These are phyloP conservation scores for Yamadazyma songkhlaensis DNA, from an alignment of 1,139 yeast species.

Conservation along the genomic window DNA sequence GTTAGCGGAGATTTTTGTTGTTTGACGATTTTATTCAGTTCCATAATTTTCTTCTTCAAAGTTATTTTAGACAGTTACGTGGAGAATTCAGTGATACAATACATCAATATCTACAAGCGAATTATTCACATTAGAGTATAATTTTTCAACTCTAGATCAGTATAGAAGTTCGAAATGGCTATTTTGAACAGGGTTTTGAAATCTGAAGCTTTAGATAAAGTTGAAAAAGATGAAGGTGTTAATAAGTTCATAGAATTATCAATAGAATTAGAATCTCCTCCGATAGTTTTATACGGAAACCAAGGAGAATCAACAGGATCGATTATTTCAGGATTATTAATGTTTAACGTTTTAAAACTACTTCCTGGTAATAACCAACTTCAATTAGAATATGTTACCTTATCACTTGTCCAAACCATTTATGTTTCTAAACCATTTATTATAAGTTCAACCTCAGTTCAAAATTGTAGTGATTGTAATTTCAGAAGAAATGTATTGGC, in stretches of 20 bases:
- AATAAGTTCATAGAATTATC: conserved; percentile 32
- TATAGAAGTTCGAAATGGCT: too few species aligned
- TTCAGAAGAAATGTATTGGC: conserved; percentile 61
- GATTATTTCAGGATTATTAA: conserved; percentile 70
- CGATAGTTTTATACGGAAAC: conserved; percentile 77
- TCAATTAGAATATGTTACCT: conserved; percentile 53
- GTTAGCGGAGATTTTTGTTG: too few species aligned
- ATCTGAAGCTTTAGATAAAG: too few species aligned
- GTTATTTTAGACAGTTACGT: too few species aligned
- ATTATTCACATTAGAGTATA: too few species aligned
- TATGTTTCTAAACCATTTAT: conserved; percentile 63
- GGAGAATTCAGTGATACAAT: too few species aligned
- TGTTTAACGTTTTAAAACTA: conserved; percentile 19
- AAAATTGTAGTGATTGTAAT: conserved; percentile 58
- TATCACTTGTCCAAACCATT: conserved; percentile 69
- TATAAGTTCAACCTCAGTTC: conserved; percentile 49
- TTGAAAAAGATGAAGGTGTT: neutral
- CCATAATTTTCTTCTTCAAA: too few species aligned
- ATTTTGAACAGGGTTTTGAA: too few species aligned
- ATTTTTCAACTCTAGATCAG: too few species aligned
- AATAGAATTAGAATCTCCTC: conserved; percentile 83
- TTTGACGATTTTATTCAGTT: too few species aligned
- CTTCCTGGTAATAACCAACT: conserved; percentile 10
- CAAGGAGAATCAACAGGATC: conserved; percentile 84
- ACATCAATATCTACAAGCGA: too few species aligned